A percentile compares a stretch with the other conserved stretches of the same genome.
Conservation (phyloP, 139 green algal species). For the Volvox africanus region DNA sequence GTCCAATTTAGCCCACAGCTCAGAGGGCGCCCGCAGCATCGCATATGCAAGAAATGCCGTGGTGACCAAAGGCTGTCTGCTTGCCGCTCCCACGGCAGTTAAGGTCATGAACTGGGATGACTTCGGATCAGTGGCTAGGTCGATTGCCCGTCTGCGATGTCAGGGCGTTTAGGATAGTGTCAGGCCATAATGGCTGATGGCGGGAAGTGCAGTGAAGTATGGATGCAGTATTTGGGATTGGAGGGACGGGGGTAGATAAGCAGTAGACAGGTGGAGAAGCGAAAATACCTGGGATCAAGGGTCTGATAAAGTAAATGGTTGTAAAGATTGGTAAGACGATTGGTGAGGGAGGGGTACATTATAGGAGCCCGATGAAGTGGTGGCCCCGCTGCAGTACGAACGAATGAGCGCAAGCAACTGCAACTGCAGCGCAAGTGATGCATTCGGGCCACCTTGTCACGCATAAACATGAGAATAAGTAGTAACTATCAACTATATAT, state of each 20-base stretch:
- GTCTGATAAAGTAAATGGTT: neutral
- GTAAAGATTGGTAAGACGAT: no score
- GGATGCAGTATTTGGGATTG: neutral
- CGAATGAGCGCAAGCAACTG: no score
- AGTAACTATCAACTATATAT: no score
- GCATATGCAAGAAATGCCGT: neutral
- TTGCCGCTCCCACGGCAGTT: neutral
- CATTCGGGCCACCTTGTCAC: no score
- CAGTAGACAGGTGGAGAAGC: neutral
- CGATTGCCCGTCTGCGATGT: neutral
- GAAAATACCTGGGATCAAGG: neutral
- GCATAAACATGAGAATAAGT: no score
- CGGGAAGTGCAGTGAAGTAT: neutral
- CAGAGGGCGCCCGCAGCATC: neutral
- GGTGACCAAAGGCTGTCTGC: neutral
- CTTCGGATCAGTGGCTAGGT: neutral
- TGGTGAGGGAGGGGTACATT: no score
- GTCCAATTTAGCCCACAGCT: neutral
- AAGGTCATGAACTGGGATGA: neutral
- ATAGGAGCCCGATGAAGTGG: no score
- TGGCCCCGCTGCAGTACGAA: no score
- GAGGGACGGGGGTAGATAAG: neutral
- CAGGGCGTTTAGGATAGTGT: neutral
- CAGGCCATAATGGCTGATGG: neutral
- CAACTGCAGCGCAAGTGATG: no score